Conservation (phyloP, 352 stramenopile species). For the Pythium phragmitis region DNA sequence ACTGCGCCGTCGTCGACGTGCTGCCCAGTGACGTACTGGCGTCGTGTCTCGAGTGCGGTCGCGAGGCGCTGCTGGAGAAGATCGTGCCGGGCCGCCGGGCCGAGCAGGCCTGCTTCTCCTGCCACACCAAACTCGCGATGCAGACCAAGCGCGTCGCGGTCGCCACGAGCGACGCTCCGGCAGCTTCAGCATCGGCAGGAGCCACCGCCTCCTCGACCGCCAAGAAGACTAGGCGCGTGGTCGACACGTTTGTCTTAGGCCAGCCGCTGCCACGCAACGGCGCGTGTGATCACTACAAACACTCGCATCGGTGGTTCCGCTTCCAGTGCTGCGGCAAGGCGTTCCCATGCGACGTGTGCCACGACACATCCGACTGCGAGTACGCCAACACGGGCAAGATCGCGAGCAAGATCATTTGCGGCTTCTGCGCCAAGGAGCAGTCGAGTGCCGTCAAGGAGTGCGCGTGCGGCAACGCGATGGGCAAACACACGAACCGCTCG, state of each 20-base stretch:
- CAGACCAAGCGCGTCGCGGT: slow-evolving; percentile 57
- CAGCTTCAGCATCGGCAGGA: neutral
- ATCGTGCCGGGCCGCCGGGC: slow-evolving; percentile 49
- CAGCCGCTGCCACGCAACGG: slow-evolving; percentile 71
- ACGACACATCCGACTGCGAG: slow-evolving; percentile 67
- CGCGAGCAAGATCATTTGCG: slow-evolving; percentile 82
- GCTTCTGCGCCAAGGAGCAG: slow-evolving; percentile 81
- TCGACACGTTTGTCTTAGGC: slow-evolving; percentile 62
- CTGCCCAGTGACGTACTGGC: slow-evolving; percentile 69
- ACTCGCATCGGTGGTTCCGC: slow-evolving; percentile 80
- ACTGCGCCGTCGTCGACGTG: slow-evolving; percentile 71
- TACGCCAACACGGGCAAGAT: slow-evolving; percentile 75
- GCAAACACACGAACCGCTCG: slow-evolving; percentile 40
- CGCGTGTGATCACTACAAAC: slow-evolving; percentile 75
- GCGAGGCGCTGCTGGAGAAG: slow-evolving; percentile 60
- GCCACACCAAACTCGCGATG: slow-evolving; percentile 76
- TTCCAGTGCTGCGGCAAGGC: slow-evolving; percentile 86
- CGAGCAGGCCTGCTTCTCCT: slow-evolving; percentile 71
- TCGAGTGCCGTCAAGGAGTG: slow-evolving; percentile 73
- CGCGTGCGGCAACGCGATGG: slow-evolving; percentile 71
- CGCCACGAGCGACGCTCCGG: slow-evolving; percentile 4
- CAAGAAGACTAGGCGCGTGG: slow-evolving; percentile 30
- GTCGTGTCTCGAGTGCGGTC: slow-evolving; percentile 64
- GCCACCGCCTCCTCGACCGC: neutral
- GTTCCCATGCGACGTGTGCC: slow-evolving; percentile 81